Evolutionary conservation across 73 alveolate genomes (phyloP), one percentile per base, ranked within the genome.

Genomic region (Paramecium caudatum): DNA sequence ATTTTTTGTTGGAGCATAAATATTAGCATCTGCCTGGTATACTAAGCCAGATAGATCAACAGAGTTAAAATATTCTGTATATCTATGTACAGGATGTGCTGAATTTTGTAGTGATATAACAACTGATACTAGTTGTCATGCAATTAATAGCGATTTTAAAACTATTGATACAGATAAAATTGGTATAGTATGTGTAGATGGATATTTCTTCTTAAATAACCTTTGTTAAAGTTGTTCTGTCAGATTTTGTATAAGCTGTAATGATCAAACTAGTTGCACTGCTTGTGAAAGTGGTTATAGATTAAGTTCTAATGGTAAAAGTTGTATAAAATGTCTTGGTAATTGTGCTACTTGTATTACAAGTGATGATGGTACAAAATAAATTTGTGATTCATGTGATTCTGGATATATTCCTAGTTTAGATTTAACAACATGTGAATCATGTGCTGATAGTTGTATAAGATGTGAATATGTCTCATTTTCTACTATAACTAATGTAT

Each of bases 381-480:
- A 36, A 16, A 10, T 21, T n/a, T 74, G 88, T 45, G 32, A 12
- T 8, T 33, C 39, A 13, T 74, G 88, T 12, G 19, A 30, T 7
- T 9, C 61, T 19, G 43, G 55, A 0, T 74, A 74, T 74, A 43
- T 65, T 3, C 69, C 65, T 0, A 74, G 88, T 41, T 43, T 41
- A 16, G 68, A 74, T 74, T 39, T 36, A 45, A 19, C 9, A 3
- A 37, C 62, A 3, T 74, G 88, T 21, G 88, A 74, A 74, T 33
- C 61, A 15, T 74, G 88, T 41, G 88, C 19, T 16, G 32, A 32
- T 6, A 21, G 25, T 39, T 74, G 88, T 74, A 17, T 45, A 5
- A 74, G 88, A 74, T 74, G 88, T 39, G 88, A 74, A 74, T 74
- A 74, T 74, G 30, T 74, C 8, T 0, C 88, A 5, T 34, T 1